These are phyloP conservation scores for Diddensiella caesifluorescens DNA, from an alignment of 805 yeast genomes.

Conservation along the genomic window DNA sequence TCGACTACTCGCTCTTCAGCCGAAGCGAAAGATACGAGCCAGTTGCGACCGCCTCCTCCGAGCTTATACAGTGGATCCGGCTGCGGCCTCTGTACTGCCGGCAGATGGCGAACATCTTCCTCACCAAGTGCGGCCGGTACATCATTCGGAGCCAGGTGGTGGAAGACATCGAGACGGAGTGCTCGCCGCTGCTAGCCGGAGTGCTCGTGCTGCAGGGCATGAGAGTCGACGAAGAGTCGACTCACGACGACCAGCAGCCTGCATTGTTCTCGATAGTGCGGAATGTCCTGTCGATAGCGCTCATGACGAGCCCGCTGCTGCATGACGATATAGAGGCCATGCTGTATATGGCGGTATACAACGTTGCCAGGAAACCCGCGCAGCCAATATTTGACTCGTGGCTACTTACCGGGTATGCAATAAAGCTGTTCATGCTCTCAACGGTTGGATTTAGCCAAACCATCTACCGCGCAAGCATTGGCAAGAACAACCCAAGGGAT, in stretches of 20 bases:
- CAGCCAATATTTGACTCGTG: conserved; percentile 51
- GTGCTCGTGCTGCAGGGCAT: conserved; percentile 18
- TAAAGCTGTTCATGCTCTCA: conserved; percentile 45
- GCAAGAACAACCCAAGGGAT: conserved; percentile 30
- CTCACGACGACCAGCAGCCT: conserved; percentile 45
- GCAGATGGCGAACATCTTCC: conserved; percentile 42
- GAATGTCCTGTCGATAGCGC: conserved; percentile 44
- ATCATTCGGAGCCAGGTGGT: conserved; percentile 52
- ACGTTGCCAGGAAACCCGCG: conserved; percentile 48
- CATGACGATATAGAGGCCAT: conserved; percentile 60
- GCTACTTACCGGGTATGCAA: conserved; percentile 47
- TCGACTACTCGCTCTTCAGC: conserved; percentile 21
- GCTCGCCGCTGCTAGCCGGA: conserved; percentile 13
- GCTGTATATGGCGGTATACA: conserved; percentile 48
- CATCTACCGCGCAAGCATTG: conserved; percentile 6
- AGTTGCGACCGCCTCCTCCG: conserved; percentile 35
- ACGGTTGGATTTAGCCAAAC: conserved; percentile 35
- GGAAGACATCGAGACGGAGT: conserved; percentile 38
- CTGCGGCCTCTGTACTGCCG: conserved; percentile 41
- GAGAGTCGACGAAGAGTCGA: conserved; percentile 47
- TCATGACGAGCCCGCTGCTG: conserved; percentile 47
- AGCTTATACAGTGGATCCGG: conserved; percentile 44
- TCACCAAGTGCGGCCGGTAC: conserved; percentile 54
- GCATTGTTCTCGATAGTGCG: conserved; percentile 45
- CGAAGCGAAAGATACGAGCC: conserved; percentile 29